Evolutionary conservation across 1,139 yeast genomes (phyloP).

Genomic region (Saccharomyces pastorianus): DNA sequence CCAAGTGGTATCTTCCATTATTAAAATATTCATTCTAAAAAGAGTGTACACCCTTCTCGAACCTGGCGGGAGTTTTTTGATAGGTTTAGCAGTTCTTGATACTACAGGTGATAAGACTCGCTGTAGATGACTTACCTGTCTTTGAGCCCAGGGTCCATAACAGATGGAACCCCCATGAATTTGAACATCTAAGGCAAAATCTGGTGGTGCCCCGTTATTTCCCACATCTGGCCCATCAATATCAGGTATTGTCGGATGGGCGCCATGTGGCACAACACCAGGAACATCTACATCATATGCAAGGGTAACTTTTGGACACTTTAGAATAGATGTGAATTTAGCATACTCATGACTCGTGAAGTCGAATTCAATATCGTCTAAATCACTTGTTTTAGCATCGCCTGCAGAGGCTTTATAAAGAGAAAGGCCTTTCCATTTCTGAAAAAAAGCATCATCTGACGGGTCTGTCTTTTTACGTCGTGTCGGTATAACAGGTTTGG

Average conservation of each 20-base stretch:
- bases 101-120: conserved; percentile 59
- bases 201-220: conserved; percentile 52
- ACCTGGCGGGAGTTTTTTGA: conserved; percentile 40
- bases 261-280: conserved; percentile 46
- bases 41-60: conserved; percentile 46
- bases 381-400: conserved; percentile 18
- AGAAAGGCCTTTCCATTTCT: conserved; percentile 39
- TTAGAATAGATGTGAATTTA: conserved; percentile 65
- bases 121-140: conserved; percentile 65
- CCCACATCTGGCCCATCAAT: conserved; percentile 45
- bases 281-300: conserved; percentile 64
- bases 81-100: conserved; percentile 50
- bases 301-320: conserved; percentile 47
- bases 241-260: conserved; percentile 26
- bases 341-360: conserved; percentile 62
- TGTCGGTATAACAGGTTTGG: conserved; percentile 17
- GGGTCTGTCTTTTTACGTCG: conserved; percentile 21
- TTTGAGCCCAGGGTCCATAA: conserved; percentile 95
- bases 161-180: conserved; percentile 59
- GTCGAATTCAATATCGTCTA: conserved; percentile 25
- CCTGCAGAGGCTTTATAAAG: conserved; percentile 31
- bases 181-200: conserved; percentile 54
- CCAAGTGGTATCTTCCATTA: conserved; percentile 57
- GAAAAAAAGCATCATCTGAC: conserved; percentile 37
- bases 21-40: conserved; percentile 45